phyloP scores from a whole-genome alignment of 1,284 basidiomycete genomes.

The Cerrena zonata region DNA sequence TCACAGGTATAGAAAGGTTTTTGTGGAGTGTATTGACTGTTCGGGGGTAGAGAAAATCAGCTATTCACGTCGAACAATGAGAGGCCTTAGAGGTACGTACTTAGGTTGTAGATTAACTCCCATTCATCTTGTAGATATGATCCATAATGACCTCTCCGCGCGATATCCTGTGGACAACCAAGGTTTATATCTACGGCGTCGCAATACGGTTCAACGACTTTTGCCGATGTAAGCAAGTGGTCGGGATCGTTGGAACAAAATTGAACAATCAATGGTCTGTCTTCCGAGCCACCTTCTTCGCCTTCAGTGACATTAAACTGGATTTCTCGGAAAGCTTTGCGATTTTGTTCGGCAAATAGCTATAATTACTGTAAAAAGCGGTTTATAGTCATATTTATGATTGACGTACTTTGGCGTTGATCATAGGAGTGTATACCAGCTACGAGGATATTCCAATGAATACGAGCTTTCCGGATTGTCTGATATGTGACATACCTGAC shows the following conservation, averaged over 20 bases:
- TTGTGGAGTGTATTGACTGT: conserved; percentile 79
- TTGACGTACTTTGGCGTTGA: conserved; percentile 73
- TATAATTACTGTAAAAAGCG: conserved; percentile 21
- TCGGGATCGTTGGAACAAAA: conserved; percentile 91
- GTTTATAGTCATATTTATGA: too few species aligned
- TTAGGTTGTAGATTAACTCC: conserved; percentile 76
- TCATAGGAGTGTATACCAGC: conserved; percentile 95
- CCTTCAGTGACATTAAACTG: conserved; percentile 66
- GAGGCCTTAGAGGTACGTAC: conserved; percentile 45
- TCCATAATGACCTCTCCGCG: conserved; percentile 72
- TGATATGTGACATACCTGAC: conserved; percentile 47
- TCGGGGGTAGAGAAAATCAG: neutral
- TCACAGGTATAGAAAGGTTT: conserved; percentile 84
- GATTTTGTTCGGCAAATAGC: conserved; percentile 60
- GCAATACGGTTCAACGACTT: conserved; percentile 67
- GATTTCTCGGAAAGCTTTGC: conserved; percentile 51
- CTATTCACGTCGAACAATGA: neutral
- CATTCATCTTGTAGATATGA: conserved; percentile 92
- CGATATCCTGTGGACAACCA: conserved; percentile 95
- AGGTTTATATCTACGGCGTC: conserved; percentile 95
- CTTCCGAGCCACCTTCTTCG: conserved; percentile 62
- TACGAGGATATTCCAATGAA: conserved; percentile 25
- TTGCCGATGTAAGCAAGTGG: conserved; percentile 70
- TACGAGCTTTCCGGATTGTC: conserved; percentile 8
- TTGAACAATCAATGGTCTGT: conserved; percentile 88